Conservation (phyloP, 164 flowering plant genomes). For the Magnolia sinica region DNA sequence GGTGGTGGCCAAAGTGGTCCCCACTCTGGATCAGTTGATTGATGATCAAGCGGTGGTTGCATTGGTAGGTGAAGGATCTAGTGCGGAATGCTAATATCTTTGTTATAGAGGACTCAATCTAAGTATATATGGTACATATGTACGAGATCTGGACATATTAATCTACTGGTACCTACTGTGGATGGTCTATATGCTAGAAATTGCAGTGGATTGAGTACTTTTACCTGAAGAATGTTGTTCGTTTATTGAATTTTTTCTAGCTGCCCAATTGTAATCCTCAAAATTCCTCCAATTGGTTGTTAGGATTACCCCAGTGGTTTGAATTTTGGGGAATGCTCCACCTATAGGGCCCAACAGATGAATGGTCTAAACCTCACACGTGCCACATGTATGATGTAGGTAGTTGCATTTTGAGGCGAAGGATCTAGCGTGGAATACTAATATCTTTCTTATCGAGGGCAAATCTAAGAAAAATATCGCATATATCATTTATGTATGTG, state of each 20-base stretch:
- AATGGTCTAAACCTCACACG: neutral
- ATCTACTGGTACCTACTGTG: too few species aligned
- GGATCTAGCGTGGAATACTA: too few species aligned
- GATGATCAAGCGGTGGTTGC: neutral
- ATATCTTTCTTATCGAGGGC: too few species aligned
- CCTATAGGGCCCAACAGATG: neutral
- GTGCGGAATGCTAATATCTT: too few species aligned
- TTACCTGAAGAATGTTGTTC: neutral
- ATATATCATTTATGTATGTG: too few species aligned
- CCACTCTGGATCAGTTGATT: neutral
- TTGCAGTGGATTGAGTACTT: neutral
- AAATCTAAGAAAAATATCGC: too few species aligned
- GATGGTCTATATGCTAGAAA: neutral
- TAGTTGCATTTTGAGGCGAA: too few species aligned
- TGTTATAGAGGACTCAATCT: too few species aligned
- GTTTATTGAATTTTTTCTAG: neutral
- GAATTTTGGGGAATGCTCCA: neutral
- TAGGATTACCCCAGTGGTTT: neutral
- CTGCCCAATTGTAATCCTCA: neutral
- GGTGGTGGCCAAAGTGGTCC: neutral
- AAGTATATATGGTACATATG: too few species aligned
- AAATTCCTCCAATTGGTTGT: neutral
- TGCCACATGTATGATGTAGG: neutral
- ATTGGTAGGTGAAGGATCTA: too few species aligned
- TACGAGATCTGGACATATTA: too few species aligned